phyloP scores from a whole-genome alignment of 129 eudicot genomes.

The Centaurea solstitialis region DNA sequence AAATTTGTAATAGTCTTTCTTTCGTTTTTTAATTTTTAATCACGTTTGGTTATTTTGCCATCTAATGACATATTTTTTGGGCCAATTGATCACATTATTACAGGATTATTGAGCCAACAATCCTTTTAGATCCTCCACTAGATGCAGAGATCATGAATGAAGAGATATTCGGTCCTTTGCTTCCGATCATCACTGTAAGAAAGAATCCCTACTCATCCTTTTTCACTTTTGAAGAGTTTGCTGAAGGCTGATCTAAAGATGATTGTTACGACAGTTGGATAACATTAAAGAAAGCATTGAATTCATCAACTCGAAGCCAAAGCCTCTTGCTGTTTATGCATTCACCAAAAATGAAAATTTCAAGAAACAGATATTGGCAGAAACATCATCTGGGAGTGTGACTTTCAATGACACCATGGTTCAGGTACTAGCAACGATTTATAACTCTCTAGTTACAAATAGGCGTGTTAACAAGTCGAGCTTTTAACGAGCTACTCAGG shows the following conservation, averaged over 20 bases:
- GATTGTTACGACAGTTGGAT: constrained; percentile 56
- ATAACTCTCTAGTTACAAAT: background rate
- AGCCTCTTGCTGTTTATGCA: constrained; percentile 83
- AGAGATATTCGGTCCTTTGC: constrained; percentile 94
- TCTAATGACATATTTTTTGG: background rate
- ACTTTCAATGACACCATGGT: constrained; percentile 79
- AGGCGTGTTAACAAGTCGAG: background rate
- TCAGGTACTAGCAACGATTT: constrained; percentile 50
- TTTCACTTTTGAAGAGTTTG: background rate
- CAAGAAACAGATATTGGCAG: constrained; percentile 55
- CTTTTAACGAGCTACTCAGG: background rate
- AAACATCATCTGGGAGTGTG: constrained; percentile 86
- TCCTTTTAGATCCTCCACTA: constrained; percentile 85
- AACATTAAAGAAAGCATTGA: constrained; percentile 77
- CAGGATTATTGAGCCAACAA: constrained; percentile 90
- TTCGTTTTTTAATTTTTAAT: background rate
- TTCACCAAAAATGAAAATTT: constrained; percentile 62
- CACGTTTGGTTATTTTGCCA: background rate
- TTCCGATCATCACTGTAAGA: constrained; percentile 87
- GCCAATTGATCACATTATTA: background rate
- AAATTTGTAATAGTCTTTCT: constrained; percentile 43
- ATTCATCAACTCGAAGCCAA: constrained; percentile 77
- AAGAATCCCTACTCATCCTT: background rate
- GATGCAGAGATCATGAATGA: constrained; percentile 83
- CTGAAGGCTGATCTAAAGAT: background rate